Conservation (phyloP, 176 grass and related monocot genomes). For the Aegilops longissima region DNA sequence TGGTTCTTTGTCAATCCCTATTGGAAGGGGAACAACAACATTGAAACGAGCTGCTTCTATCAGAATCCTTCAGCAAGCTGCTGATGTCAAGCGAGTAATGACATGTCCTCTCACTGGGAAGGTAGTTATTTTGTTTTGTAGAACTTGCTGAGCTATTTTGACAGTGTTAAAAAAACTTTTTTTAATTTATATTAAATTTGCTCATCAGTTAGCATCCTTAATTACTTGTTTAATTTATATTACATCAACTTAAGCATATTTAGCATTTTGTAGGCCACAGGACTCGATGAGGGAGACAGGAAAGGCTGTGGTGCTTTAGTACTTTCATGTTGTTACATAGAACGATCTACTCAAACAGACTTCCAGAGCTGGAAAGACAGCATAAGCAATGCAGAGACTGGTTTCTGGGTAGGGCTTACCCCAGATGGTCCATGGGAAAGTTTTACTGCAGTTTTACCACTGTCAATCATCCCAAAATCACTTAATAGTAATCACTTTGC, state of each 20-base stretch:
- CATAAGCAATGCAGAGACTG: slow-evolving; percentile 51
- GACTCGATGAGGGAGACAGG: slow-evolving; percentile 29
- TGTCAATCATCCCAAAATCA: slow-evolving; percentile 78
- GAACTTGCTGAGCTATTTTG: not conserved
- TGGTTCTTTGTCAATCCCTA: slow-evolving; percentile 83
- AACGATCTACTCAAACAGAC: slow-evolving; percentile 67
- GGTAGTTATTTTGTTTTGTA: slow-evolving; percentile 40
- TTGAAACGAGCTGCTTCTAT: slow-evolving; percentile 93
- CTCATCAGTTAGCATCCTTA: no score
- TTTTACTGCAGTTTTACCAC: slow-evolving; percentile 76
- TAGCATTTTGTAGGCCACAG: slow-evolving; percentile 49
- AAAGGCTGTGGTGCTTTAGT: slow-evolving; percentile 65
- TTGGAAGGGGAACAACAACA: slow-evolving; percentile 59
- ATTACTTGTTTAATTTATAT: not conserved
- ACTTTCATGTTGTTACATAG: slow-evolving; percentile 83
- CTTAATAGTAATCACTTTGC: slow-evolving; percentile 72
- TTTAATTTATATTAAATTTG: not conserved
- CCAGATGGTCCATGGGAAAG: slow-evolving; percentile 92
- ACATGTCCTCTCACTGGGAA: slow-evolving; percentile 72
- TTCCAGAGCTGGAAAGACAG: slow-evolving; percentile 57
- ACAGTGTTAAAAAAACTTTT: not conserved
- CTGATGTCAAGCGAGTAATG: slow-evolving; percentile 53
- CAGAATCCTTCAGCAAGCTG: slow-evolving; percentile 68
- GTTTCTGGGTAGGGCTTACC: slow-evolving; percentile 84
- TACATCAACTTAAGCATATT: slow-evolving; percentile 1